These are phyloP conservation scores for Cucurbita pepo DNA, from an alignment of 306 rosid genomes.

Conservation along the genomic window DNA sequence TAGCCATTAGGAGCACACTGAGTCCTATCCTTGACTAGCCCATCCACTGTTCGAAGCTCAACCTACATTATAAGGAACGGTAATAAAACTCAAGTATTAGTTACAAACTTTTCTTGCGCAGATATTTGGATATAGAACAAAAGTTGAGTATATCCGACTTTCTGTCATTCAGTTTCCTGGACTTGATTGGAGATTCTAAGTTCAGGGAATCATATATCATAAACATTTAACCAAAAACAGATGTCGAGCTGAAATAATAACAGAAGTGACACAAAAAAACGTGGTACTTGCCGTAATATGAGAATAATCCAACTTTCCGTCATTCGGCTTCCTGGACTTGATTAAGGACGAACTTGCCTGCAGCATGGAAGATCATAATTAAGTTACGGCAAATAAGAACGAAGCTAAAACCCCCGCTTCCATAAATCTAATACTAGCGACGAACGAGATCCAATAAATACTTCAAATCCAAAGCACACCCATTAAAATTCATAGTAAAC, in stretches of 20 bases:
- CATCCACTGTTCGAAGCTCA: constrained; percentile 91
- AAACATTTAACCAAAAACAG: background rate
- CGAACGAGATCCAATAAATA: background rate
- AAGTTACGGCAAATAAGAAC: background rate
- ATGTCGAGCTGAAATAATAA: background rate
- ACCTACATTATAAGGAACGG: constrained; percentile 30
- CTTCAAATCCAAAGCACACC: background rate
- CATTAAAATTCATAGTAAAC: background rate
- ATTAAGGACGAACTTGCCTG: constrained; percentile 73
- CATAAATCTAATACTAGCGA: background rate
- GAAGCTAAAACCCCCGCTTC: background rate
- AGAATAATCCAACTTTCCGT: constrained; percentile 79
- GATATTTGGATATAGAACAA: background rate
- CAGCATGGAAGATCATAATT: background rate
- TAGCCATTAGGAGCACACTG: constrained; percentile 99
- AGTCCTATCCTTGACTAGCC: constrained; percentile 79
- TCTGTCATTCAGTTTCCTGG: background rate
- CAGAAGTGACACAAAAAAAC: background rate
- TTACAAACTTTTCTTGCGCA: background rate
- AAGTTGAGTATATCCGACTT: background rate
- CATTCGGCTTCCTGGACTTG: constrained; percentile 50
- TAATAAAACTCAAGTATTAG: background rate
- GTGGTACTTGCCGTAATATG: constrained; percentile 46
- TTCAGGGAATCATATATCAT: background rate
- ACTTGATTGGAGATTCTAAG: background rate